Percentiles rank a stretch among this genome's conserved stretches.
phyloP scores from a whole-genome alignment of 2,329 filamentous ascomycete species.

The Clarireedia monteithiana region DNA sequence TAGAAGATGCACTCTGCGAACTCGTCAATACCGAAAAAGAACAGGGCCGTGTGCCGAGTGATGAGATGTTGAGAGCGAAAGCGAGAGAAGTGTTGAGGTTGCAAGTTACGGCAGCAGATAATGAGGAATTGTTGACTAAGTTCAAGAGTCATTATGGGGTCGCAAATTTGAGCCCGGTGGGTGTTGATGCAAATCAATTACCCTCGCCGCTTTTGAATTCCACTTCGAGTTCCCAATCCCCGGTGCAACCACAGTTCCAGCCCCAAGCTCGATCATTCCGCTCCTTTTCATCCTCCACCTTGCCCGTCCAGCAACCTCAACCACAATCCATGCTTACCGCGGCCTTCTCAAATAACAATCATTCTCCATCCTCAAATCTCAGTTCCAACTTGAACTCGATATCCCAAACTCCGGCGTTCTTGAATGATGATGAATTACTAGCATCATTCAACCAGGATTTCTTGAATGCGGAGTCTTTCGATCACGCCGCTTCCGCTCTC shows the following conservation, averaged over 20 bases:
- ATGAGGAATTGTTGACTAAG: conserved; percentile 42
- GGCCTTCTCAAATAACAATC: not conserved
- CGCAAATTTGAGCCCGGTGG: not conserved
- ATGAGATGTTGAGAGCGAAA: conserved; percentile 39
- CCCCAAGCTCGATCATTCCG: not conserved
- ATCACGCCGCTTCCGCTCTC: too few relatives aligned
- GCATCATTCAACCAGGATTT: conserved; percentile 18
- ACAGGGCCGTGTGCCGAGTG: conserved; percentile 38
- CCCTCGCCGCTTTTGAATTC: not conserved
- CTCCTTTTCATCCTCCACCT: not conserved
- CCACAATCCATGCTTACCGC: not conserved
- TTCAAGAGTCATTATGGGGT: conserved; percentile 31
- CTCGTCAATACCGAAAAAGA: conserved; percentile 38
- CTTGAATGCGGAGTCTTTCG: not conserved
- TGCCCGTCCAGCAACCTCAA: not conserved
- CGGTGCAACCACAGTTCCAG: not conserved
- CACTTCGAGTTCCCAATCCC: not conserved
- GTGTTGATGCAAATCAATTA: not conserved
- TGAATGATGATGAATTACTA: conserved; percentile 16
- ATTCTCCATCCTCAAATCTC: not conserved
- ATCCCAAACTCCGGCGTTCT: conserved; percentile 4
- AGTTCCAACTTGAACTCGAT: not conserved
- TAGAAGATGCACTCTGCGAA: conserved; percentile 45
- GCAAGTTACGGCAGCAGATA: conserved; percentile 45
- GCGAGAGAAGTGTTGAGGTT: conserved; percentile 42